Evolutionary conservation across 805 yeast genomes (phyloP).

Genomic region (Kregervanrija delftensis): DNA sequence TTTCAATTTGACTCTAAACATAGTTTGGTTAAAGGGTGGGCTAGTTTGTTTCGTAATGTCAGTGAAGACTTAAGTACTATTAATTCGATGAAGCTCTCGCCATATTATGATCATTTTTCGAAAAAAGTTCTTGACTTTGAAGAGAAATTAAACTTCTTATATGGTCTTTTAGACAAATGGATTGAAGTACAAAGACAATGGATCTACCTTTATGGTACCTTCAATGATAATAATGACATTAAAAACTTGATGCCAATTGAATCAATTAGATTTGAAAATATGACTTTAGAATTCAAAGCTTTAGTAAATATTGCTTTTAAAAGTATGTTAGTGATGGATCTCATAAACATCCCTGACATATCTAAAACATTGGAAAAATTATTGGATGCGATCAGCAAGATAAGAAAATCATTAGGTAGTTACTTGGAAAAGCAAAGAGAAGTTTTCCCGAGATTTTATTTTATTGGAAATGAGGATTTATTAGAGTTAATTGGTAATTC

Average conservation of each 20-base stretch:
- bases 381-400: constrained; percentile 47
- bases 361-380: constrained; percentile 40
- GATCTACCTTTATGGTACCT: constrained; percentile 78
- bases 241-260: constrained; percentile 63
- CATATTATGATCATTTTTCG: constrained; percentile 53
- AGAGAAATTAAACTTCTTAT: constrained; percentile 42
- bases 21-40: constrained; percentile 64
- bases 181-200: constrained; percentile 83
- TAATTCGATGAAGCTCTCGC: constrained; percentile 64
- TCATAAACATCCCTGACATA: constrained; percentile 44
- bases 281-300: constrained; percentile 54
- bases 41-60: constrained; percentile 47
- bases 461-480: constrained; percentile 86
- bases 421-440: constrained; percentile 77
- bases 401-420: constrained; percentile 63
- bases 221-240: constrained; percentile 54
- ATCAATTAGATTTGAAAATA: constrained; percentile 53
- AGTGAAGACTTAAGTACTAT: constrained; percentile 57
- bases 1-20: constrained; percentile 46
- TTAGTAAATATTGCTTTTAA: constrained; percentile 44
- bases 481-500: constrained; percentile 74
- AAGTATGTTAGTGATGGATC: constrained; percentile 47
- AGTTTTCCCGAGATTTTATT: constrained; percentile 73
- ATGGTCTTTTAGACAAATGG: constrained; percentile 59
- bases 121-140: constrained; percentile 51